Percentiles rank a stretch among this genome's conserved stretches.
These are phyloP conservation scores for Ustulina deusta DNA, from an alignment of 2,329 filamentous ascomycete genomes.

Conservation along the genomic window DNA sequence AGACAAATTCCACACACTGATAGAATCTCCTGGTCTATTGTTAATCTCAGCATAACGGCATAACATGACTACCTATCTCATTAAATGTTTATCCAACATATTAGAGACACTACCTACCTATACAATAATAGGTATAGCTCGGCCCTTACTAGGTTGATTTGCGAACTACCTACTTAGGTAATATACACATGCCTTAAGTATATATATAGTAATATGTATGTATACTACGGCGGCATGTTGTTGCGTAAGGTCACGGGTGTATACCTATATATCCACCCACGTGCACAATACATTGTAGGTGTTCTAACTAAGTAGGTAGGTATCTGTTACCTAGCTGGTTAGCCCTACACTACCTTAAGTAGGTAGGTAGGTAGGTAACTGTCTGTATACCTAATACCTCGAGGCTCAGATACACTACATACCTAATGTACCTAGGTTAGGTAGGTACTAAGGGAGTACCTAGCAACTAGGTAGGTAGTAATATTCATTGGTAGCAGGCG, in stretches of 20 bases:
- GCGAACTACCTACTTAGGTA: background rate
- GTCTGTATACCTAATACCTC: background rate
- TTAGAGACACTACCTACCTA: background rate
- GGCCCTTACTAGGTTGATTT: background rate
- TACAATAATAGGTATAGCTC: background rate
- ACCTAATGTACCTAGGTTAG: background rate
- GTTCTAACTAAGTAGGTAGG: too few species aligned
- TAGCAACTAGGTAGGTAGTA: background rate
- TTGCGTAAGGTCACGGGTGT: constrained; percentile 13
- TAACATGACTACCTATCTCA: too few species aligned
- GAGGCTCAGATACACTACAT: background rate
- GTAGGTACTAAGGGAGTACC: background rate
- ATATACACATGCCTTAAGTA: background rate
- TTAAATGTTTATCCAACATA: too few species aligned
- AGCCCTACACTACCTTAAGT: background rate
- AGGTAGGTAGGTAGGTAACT: too few species aligned
- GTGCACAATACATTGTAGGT: background rate
- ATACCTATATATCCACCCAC: background rate
- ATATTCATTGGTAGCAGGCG: background rate
- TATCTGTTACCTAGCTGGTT: too few species aligned
- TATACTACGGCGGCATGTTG: background rate
- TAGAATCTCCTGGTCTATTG: background rate
- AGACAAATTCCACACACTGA: background rate
- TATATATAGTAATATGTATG: background rate
- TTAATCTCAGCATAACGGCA: background rate